Conservation (phyloP, 345 rosid genomes). For the Punica granatum region DNA sequence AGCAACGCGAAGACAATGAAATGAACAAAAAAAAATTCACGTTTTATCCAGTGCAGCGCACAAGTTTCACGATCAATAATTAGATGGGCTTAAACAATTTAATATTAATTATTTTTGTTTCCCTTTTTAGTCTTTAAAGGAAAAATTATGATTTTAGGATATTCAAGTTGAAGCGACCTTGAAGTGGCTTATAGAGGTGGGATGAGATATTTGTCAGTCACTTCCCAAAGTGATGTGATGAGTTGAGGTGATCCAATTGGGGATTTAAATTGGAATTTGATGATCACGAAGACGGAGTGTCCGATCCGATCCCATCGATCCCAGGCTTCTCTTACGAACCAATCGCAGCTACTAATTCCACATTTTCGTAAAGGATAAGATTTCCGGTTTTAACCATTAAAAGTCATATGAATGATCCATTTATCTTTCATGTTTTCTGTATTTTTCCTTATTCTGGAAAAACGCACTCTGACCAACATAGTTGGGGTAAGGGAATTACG, state of each 20-base stretch:
- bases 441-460: too few species aligned
- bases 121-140: neutral
- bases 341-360: neutral
- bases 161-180: conserved; percentile 2
- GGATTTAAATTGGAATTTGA: neutral
- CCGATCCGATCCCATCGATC: too few species aligned
- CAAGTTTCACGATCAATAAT: too few species aligned
- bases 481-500: too few species aligned
- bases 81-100: too few species aligned
- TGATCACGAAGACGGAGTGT: neutral
- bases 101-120: too few species aligned
- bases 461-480: too few species aligned
- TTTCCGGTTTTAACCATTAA: neutral
- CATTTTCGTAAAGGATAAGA: neutral
- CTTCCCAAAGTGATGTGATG: neutral
- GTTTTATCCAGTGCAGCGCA: too few species aligned
- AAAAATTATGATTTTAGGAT: neutral
- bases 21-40: too few species aligned
- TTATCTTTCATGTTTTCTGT: too few species aligned
- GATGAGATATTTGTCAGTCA: conserved; percentile 8
- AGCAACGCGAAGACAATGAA: too few species aligned
- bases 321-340: neutral
- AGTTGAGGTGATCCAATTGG: conserved; percentile 2
- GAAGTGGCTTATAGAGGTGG: conserved; percentile 12
- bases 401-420: too few species aligned